Evolutionary conservation across 176 grass and related monocot species (phyloP), one percentile per base, ranked within the genome.

Genomic region (Rhynchospora pubera): DNA sequence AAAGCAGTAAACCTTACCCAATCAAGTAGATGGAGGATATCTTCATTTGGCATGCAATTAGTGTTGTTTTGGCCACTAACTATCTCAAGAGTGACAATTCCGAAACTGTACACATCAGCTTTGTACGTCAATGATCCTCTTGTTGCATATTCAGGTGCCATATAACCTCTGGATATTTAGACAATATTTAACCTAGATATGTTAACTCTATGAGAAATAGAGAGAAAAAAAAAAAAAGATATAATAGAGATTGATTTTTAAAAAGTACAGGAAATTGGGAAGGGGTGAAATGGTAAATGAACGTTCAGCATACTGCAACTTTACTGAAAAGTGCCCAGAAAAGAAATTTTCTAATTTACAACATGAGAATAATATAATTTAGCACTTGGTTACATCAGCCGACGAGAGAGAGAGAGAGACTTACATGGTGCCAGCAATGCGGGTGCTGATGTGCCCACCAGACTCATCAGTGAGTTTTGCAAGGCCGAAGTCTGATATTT

Each of bases 401-500:
- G 34, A 16, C 26, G 76, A 87, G 64, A 55, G 62, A n/a, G 14
- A 34, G 83, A 71, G 82, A 81, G 62, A 91, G 61, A 76, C 85
- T 93, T 90, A 97, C 94, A 94, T 80, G 45, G 94, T 97, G 86
- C 94, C 94, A 65, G 91, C 94, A 46, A 94, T 84, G 8, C 85
- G 86, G 80, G 94, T 93, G 89, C 88, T 97, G 57, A 97, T 82
- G 52, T 78, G 89, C 6, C 85, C 87, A 57, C 85, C 87, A 70
- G 82, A 86, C 45, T 94, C 91, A 83, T 97, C 94, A 79, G 85
- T 91, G 56, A 97, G 69, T 86, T 91, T 97, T 13, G 94, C 94
- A 84, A 97, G 87, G 77, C 91, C 91, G 77, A 97, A 97, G 83
- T 97, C 94, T 21, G 91, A 97, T 85, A 97, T 97, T 87, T 97